Conservation (phyloP, 805 yeast species). For the Blastobotrys mokoenaii region DNA sequence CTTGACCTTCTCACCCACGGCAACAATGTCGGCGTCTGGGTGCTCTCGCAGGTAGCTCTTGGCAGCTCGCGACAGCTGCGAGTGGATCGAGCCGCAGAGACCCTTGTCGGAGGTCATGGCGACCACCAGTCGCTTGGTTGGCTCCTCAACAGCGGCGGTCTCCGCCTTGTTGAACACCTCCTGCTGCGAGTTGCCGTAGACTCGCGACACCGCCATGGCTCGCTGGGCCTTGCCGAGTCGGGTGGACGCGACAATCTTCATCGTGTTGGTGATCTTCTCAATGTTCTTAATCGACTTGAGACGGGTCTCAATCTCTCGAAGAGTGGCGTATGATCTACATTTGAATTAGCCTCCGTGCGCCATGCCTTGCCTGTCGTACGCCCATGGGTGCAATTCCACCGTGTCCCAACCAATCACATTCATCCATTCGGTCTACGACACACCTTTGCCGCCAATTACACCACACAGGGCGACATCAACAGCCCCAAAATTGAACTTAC, state of each 20-base stretch:
- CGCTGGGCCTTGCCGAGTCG: constrained; percentile 91
- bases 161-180: constrained; percentile 78
- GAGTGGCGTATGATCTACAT: constrained; percentile 86
- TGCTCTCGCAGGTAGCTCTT: constrained; percentile 55
- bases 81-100: constrained; percentile 96
- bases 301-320: constrained; percentile 97
- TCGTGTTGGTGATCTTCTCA: constrained; percentile 98
- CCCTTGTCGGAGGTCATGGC: constrained; percentile 97
- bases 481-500: constrained; percentile 17
- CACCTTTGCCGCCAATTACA: background rate
- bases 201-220: constrained; percentile 84
- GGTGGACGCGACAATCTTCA: constrained; percentile 98
- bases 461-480: background rate
- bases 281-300: constrained; percentile 97
- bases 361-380: too few species aligned
- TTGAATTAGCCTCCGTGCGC: background rate
- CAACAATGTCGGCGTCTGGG: constrained; percentile 67
- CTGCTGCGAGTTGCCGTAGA: constrained; percentile 68
- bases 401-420: constrained; percentile 6
- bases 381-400: too few species aligned
- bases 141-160: constrained; percentile 47
- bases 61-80: constrained; percentile 86
- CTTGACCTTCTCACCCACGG: constrained; percentile 93
- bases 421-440: background rate
- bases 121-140: constrained; percentile 66